phyloP scores from a whole-genome alignment of 2,329 filamentous ascomycete species.

The Arthrobotrys sinensis region DNA sequence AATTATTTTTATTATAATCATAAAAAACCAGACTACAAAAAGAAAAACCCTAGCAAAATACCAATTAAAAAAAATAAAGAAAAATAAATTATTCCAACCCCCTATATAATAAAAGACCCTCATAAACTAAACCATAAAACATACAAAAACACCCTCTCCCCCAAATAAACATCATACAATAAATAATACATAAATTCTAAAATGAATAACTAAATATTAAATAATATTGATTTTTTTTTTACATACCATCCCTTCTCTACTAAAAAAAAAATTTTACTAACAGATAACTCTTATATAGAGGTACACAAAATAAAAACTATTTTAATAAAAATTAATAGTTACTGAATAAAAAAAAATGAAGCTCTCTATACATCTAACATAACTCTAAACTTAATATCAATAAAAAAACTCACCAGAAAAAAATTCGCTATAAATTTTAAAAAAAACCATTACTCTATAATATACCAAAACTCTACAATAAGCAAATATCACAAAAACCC shows the following conservation, averaged over 20 bases:
- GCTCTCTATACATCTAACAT: not conserved
- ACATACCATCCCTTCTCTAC: not conserved
- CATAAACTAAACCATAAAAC: not conserved
- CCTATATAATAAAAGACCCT: not conserved
- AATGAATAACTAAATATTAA: too few relatives aligned
- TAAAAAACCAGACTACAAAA: not conserved
- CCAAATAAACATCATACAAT: not conserved
- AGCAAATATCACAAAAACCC: not conserved
- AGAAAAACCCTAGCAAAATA: not conserved
- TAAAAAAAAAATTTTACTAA: not conserved
- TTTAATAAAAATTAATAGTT: not conserved
- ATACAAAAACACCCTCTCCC: constrained; percentile 7
- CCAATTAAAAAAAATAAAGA: constrained; percentile 1
- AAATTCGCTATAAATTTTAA: not conserved
- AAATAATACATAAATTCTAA: too few relatives aligned
- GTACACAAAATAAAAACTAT: not conserved
- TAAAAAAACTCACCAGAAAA: not conserved
- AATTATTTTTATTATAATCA: too few relatives aligned
- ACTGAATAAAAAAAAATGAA: not conserved
- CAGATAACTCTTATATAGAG: not conserved
- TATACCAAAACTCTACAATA: not conserved
- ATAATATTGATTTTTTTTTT: too few relatives aligned
- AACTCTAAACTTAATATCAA: too few relatives aligned
- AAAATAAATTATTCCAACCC: not conserved
- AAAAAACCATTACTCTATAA: too few relatives aligned